Conservation (phyloP, 1,139 yeast genomes). For the Scheffersomyces insectosa region DNA sequence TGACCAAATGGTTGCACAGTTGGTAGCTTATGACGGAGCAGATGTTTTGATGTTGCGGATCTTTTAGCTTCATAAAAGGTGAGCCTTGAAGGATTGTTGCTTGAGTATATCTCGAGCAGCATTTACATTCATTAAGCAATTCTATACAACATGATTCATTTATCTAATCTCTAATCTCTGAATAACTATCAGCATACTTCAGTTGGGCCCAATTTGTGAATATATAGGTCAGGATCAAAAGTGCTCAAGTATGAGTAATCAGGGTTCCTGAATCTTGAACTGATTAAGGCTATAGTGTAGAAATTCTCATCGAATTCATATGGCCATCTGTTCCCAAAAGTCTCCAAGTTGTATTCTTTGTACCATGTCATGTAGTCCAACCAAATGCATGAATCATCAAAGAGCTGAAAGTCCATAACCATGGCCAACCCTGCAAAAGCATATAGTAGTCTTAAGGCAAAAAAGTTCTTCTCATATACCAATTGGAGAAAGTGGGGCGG, state of each 20-base stretch:
- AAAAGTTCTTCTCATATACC: slow-evolving; percentile 19
- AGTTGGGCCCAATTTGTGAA: no score
- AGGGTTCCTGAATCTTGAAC: slow-evolving; percentile 4
- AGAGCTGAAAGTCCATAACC: slow-evolving; percentile 22
- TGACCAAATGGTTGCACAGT: no score
- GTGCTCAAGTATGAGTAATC: slow-evolving; percentile 3
- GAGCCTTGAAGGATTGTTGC: no score
- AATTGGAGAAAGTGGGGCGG: slow-evolving; percentile 18
- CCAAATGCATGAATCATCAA: slow-evolving; percentile 25
- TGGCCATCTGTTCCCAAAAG: slow-evolving; percentile 15
- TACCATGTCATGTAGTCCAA: slow-evolving; percentile 28
- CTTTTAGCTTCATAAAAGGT: no score
- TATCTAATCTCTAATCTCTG: no score
- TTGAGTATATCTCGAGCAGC: no score
- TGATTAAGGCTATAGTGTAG: slow-evolving; percentile 8
- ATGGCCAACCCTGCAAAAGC: slow-evolving; percentile 21
- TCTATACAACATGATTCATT: no score
- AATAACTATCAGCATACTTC: no score
- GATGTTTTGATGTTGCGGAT: no score
- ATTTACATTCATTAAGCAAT: no score
- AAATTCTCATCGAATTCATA: slow-evolving; percentile 15
- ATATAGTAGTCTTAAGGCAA: slow-evolving; percentile 27
- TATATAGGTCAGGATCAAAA: slow-evolving; percentile 9
- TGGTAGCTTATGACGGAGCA: no score
- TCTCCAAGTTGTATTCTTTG: slow-evolving; percentile 11